phyloP scores from a whole-genome alignment of 169 alveolate species.

The Plasmodium chabaudi region DNA sequence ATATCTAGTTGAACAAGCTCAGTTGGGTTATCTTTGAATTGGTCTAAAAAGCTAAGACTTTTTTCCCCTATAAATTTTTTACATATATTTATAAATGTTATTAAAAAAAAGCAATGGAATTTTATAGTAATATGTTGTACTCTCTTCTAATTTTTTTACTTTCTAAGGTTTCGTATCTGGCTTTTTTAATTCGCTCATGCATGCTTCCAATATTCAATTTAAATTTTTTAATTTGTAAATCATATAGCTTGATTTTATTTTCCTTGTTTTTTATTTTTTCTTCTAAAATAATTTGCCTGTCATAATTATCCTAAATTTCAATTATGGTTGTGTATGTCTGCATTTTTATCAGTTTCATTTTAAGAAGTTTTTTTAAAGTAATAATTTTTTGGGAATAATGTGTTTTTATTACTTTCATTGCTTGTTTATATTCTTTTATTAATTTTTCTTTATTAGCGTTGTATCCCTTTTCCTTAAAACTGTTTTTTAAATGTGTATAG shows the following conservation, averaged over 20 bases:
- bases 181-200: constrained; percentile 65
- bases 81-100: neutral
- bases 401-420: constrained; percentile 44
- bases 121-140: neutral
- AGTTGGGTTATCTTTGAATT: constrained; percentile 46
- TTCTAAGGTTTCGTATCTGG: constrained; percentile 43
- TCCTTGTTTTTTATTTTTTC: constrained; percentile 67
- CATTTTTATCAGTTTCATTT: neutral
- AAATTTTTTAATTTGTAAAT: constrained; percentile 57
- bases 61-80: constrained; percentile 29
- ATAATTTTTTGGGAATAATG: no score
- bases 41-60: constrained; percentile 60
- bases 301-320: constrained; percentile 39
- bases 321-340: neutral
- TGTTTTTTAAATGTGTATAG: constrained; percentile 12
- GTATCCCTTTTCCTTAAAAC: constrained; percentile 60
- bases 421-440: constrained; percentile 54
- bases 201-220: constrained; percentile 34
- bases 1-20: constrained; percentile 67
- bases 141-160: constrained; percentile 23
- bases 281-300: constrained; percentile 63
- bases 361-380: neutral
- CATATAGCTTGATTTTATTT: constrained; percentile 59
- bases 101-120: neutral
- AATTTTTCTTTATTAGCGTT: constrained; percentile 56